Base-by-base conservation (phyloP, 495 filamentous ascomycete species). In the Hyaloscypha bicolor region DNA sequence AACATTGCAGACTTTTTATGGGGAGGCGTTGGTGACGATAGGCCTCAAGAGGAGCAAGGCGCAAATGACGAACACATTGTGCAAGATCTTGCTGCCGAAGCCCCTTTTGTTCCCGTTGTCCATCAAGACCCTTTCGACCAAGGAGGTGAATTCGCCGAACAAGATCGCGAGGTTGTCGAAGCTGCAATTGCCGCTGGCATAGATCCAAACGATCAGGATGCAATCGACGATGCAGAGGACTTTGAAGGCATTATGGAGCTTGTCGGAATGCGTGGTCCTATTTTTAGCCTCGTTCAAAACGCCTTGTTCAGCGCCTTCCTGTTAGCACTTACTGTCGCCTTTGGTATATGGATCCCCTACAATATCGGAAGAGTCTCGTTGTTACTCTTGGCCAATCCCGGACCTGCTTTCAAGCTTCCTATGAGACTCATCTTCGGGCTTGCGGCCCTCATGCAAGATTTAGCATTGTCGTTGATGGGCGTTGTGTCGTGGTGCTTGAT, bases 191-290 rank as follows among this genome's bases (percentile, higher is more conserved):
- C 71, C 29, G 71, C 69, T 25, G 69, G 70, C 32, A 55, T 74
- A 35, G 87, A 90, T 72, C 75, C 81, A 6, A 88, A 91, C 60
- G 84, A 87, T 62, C 71, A 78, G 55, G 86, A 88, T 68, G 85
- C 79, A 39, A 78, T 86, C 39, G 95, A 98, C 62, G 93, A 96
- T 69, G 92, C 90, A 11, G 95, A 99, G 77, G 95, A 99, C 71
- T 87, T 99, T n/a, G 95, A 99, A 75, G 95, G 95, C 6, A 92
- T 99, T 58, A 85, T 98, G 81, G 95, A 99, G 74, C 85, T 99
- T 12, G 89, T 99, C 39, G 95, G 95, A 58, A 95, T 99, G 91
- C 91, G 96, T 71, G 95, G 95, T 0, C 96, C 96, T 2, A 80
- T 98, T 4, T 88, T 90, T 42, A 93, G 92, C 25, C 82, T 99